These are phyloP conservation scores for Tetraselmis chui DNA, from an alignment of 139 green algal genomes.

Conservation along the genomic window DNA sequence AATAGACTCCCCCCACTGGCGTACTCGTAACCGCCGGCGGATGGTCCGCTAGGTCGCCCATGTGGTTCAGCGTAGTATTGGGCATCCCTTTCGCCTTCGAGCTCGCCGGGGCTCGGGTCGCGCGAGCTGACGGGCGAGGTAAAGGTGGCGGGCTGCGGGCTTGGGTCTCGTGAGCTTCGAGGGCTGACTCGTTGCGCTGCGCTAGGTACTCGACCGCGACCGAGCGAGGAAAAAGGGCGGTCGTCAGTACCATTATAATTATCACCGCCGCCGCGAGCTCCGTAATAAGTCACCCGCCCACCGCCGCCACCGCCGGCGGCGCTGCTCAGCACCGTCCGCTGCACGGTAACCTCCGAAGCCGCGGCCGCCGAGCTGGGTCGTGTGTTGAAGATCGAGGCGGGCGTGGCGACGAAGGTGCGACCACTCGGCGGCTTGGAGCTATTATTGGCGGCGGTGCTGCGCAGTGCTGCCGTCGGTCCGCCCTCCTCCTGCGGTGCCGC, in stretches of 20 bases:
- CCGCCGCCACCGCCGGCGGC: too few relatives aligned
- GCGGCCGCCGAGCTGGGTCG: not conserved
- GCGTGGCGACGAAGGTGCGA: not conserved
- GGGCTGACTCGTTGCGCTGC: not conserved
- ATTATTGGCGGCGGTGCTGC: not conserved
- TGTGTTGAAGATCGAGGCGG: not conserved
- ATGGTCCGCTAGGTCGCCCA: too few relatives aligned
- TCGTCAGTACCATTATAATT: too few relatives aligned
- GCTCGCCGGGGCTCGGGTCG: not conserved
- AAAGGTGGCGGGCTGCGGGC: not conserved
- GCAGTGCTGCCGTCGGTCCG: not conserved
- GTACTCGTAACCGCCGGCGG: too few relatives aligned
- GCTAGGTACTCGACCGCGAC: not conserved
- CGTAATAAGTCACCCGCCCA: too few relatives aligned
- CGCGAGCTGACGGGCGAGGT: not conserved
- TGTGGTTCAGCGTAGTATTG: too few relatives aligned
- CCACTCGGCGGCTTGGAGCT: not conserved
- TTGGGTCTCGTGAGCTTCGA: not conserved
- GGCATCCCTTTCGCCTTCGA: too few relatives aligned
- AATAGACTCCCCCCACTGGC: too few relatives aligned
- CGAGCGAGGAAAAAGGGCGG: too few relatives aligned
- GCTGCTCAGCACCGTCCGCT: not conserved
- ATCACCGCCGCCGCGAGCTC: too few relatives aligned
- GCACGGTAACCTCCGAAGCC: not conserved
- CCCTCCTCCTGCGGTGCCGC: not conserved